Evolutionary conservation across 768 basidiomycete species (phyloP).

Genomic region (Sistotremastrum niveocremeum): DNA sequence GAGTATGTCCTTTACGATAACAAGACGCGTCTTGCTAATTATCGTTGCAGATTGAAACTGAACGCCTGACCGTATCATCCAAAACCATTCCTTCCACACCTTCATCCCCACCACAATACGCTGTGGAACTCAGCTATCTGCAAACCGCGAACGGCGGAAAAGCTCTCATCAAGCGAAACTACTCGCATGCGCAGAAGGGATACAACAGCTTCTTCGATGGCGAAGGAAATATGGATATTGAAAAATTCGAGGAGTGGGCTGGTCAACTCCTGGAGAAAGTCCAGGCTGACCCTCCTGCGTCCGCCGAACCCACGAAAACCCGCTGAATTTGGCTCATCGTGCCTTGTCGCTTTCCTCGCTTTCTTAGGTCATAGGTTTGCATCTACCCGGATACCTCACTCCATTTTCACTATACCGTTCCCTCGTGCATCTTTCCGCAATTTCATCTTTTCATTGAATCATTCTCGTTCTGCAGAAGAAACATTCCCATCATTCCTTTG

Average conservation of each 20-base stretch:
- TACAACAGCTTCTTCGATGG: conserved; percentile 75
- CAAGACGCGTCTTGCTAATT: neutral
- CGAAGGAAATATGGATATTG: conserved; percentile 65
- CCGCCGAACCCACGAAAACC: too few species aligned
- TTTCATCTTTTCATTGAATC: too few species aligned
- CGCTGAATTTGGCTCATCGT: too few species aligned
- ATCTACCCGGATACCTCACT: too few species aligned
- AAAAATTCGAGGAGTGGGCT: conserved; percentile 66
- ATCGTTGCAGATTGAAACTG: conserved; percentile 64
- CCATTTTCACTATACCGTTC: too few species aligned
- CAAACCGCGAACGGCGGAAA: conserved; percentile 80
- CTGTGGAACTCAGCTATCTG: conserved; percentile 52
- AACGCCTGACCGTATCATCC: conserved; percentile 71
- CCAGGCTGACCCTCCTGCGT: too few species aligned
- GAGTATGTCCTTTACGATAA: conserved; percentile 32
- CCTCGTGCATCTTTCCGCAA: too few species aligned
- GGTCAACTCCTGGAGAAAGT: conserved; percentile 54
- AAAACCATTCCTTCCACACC: conserved; percentile 44
- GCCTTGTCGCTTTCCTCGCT: too few species aligned
- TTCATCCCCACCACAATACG: conserved; percentile 49
- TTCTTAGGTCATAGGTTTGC: too few species aligned
- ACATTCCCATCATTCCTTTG: too few species aligned
- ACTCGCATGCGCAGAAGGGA: conserved; percentile 37
- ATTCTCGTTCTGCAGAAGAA: too few species aligned
- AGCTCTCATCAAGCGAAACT: conserved; percentile 62